Percentiles rank a stretch among this genome's conserved stretches.
Conservation (phyloP, 2,329 filamentous ascomycete genomes). For the Microcera coccophila region DNA sequence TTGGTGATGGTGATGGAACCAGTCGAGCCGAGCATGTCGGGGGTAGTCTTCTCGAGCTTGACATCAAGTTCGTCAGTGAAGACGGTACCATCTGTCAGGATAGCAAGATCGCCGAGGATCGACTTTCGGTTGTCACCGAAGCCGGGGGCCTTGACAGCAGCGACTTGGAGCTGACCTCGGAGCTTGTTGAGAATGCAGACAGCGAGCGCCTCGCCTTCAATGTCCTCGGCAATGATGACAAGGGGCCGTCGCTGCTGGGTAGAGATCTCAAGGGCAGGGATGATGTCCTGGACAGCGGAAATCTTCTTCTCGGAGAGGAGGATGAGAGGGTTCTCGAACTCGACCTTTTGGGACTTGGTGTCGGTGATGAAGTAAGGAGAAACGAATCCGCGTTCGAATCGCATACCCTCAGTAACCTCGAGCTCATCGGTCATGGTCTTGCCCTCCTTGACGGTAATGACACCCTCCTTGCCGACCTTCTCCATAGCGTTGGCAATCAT, state of each 20-base stretch:
- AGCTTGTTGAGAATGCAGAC: constrained; percentile 99
- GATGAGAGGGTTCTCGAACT: constrained; percentile 99
- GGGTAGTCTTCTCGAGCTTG: constrained; percentile 97
- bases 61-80: constrained; percentile 98
- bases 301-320: constrained; percentile 99
- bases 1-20: constrained; percentile 99
- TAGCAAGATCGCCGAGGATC: constrained; percentile 92
- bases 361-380: constrained; percentile 99
- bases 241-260: constrained; percentile 93
- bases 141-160: constrained; percentile 96
- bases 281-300: constrained; percentile 97
- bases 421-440: constrained; percentile 98
- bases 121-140: constrained; percentile 99
- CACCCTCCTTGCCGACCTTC: constrained; percentile 99
- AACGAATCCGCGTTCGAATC: constrained; percentile 97
- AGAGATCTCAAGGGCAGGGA: constrained; percentile 94
- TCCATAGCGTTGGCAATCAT: constrained; percentile 99
- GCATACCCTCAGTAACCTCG: constrained; percentile 99
- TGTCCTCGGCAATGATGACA: constrained; percentile 98
- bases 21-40: constrained; percentile 93
- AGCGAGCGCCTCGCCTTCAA: constrained; percentile 95
- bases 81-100: constrained; percentile 94
- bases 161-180: constrained; percentile 97
- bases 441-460: constrained; percentile 99
- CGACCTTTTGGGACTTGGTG: constrained; percentile 96